Evolutionary conservation across 352 stramenopile species (phyloP), one percentile per base, ranked within the genome.

Genomic region (Phytophthora quininea): DNA sequence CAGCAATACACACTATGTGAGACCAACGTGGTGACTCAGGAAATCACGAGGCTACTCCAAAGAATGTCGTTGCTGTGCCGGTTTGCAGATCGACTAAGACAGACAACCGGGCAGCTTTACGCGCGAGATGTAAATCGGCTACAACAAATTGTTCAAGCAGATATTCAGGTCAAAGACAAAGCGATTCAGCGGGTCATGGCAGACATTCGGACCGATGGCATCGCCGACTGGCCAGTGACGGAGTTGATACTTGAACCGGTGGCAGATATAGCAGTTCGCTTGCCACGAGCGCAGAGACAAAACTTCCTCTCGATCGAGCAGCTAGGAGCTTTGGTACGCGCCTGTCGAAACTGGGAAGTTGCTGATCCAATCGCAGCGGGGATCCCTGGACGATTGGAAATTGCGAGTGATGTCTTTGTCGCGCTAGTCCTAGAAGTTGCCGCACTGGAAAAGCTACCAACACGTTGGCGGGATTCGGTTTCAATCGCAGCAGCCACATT

Each of bases 391-490:
- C 54, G 64, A 4, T 2, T 29, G 45, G 46, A 29, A 2, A 61
- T 76, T 15, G 33, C 49, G 10, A 76, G 71, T 32, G 62, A 87
- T 4, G 63, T 71, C 19, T 82, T 88, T 37, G 62, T 86, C 14
- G 61, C 71, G 8, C 57, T 75, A 29, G 59, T 87, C 1, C 64
- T 90, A 8, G 60, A 73, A 30, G 56, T 69, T 0, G 67, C 82
- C 1, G 40, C 33, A 45, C 70, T 74, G 10, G 15, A 73, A 50
- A 33, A 37, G 11, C 87, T 89, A 50, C 79, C 77, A 14, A 15
- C 7, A 5, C 55, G 49, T 1, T 90, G 82, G 82, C 68, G 60
- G 57, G 67, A 77, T 38, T 32, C 76, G 12, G 70, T 42, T 2
- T 55, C 68, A 2, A 49, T 89, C 30, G 78, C 77, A 38, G 60